Base-by-base conservation (phyloP, 73 alveolate species). In the Blepharisma stoltei region DNA sequence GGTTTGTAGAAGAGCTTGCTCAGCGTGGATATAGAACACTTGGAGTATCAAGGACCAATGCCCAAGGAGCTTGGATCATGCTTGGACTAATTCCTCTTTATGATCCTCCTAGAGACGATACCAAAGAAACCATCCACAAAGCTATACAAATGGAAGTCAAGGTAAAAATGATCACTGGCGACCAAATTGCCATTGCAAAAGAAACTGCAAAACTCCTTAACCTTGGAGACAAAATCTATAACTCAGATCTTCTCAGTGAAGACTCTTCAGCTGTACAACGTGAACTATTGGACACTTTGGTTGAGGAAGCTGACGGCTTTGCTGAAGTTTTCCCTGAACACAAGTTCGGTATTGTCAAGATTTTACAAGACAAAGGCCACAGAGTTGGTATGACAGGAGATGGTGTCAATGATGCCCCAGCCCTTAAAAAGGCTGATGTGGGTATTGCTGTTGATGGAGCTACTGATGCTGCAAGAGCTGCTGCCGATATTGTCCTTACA, bases 391-490 rank as follows among this genome's bases (percentile, higher is more conserved):
- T 86, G 18, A 83, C 92, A 2, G 94, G 94, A 49, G 94, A 86
- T 83, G 94, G 94, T 14, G 88, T 88, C 6, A 86, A 86, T 48
- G 94, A 86, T 78, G 94, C 94, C 11, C 94, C 94, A 6, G 94
- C 94, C 45, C 66, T 86, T 32, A 83, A 85, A 38, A 83, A 81
- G 77, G 78, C 91, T n/a, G 94, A 86, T 78, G 94, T 86, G 37
- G 94, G 94, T 45, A 82, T 86, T 77, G 89, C 94, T 18, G 88
- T 86, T 86, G 82, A 78, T 55, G 92, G 83, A 4, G 94, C 91
- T 7, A 86, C 94, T 32, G 94, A 86, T 78, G 84, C 88, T 6
- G 94, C 94, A 9, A 81, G 88, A 71, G 94, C 83, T 20, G 92
- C 94, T 67, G 55, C 86, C 41, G 94, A 86, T 78, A 86, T 86